These are phyloP conservation scores for Beauveria sp. DNA, from an alignment of 2,329 filamentous ascomycete species.

Conservation along the genomic window DNA sequence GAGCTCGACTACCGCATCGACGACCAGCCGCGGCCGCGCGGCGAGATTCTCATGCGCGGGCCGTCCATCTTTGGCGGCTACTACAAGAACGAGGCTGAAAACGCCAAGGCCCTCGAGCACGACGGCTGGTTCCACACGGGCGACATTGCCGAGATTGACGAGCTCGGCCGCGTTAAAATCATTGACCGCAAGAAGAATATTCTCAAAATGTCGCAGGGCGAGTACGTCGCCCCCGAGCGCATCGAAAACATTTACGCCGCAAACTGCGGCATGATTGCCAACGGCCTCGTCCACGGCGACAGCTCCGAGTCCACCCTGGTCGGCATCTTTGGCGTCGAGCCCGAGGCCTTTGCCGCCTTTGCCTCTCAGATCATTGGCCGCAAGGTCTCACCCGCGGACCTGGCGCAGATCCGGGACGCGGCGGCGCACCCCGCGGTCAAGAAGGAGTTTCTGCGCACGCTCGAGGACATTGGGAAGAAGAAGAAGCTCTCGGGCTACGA, in stretches of 20 bases:
- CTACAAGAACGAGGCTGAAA: conserved; percentile 85
- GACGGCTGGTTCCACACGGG: conserved; percentile 98
- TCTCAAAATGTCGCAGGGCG: conserved; percentile 94
- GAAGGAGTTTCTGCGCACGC: conserved; percentile 66
- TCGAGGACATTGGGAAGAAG: conserved; percentile 71
- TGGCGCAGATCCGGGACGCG: conserved; percentile 58
- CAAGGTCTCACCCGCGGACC: conserved; percentile 55
- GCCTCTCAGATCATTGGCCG: conserved; percentile 69
- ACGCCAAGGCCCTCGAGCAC: conserved; percentile 67
- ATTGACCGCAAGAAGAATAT: conserved; percentile 98
- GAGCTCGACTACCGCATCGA: conserved; percentile 88
- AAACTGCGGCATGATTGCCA: conserved; percentile 67
- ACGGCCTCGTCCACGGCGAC: conserved; percentile 88
- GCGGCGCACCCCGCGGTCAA: conserved; percentile 62
- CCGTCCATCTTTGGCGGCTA: conserved; percentile 79
- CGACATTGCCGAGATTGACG: conserved; percentile 82
- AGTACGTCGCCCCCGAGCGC: conserved; percentile 95
- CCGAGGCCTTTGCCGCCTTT: conserved; percentile 73
- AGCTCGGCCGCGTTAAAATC: conserved; percentile 79
- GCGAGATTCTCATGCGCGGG: conserved; percentile 79
- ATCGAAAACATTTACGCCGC: conserved; percentile 92
- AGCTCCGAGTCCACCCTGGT: conserved; percentile 74
- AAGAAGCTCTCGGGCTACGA: conserved; percentile 92
- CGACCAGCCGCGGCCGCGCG: conserved; percentile 83
- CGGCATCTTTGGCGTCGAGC: conserved; percentile 80